Base-by-base conservation (phyloP, 1,139 yeast species). In the Neolecta irregularis region DNA sequence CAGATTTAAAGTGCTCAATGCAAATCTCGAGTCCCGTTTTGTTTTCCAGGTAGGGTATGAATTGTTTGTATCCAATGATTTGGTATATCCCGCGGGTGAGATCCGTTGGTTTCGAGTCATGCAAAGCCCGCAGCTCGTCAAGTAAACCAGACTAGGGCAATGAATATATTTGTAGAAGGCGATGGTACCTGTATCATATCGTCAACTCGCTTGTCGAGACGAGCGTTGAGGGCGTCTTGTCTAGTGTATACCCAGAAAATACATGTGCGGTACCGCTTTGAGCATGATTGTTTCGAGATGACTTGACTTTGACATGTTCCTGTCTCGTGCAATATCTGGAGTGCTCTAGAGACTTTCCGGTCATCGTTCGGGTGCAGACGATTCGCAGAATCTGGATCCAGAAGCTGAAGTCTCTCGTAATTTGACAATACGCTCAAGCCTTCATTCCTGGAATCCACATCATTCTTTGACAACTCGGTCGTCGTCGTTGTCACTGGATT, bases 41-140 rank as follows among this genome's bases (percentile, higher is more conserved):
- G 8, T 17, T 34, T 22, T 57, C 47, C 4, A 88, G 54, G 76
- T 83, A 85, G 0, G 93, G 93, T 26, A 83, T 53, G 51, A 88
- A 85, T 53, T 88, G 96, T 50, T 81, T 80, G 54, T 81, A 88
- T 1, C 99, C 99, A 48, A 88, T 83, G 1, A 81, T 94, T 55
- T 88, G 98, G 81, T 83, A 85, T 0, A 88, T 67, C 1, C 98
- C 96, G 37, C 24, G 24, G n/a, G 24, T n/a, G 7, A 5, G 40
- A n/a, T 29, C 40, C 1, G 24, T 24, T 3, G 26, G 16, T 16
- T 37, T 28, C 35, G 50, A 55, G 4, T 38, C 30, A 35, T 52
- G 72, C 51, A 88, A 52, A 35, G 70, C 67, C 6, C 64, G 50
- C 8, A 88, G 67, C 52, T 88, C 98, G 0, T 62, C 62, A 13